Base-by-base conservation (phyloP, 169 alveolate species). In the Cryptosporidium ryanae region DNA sequence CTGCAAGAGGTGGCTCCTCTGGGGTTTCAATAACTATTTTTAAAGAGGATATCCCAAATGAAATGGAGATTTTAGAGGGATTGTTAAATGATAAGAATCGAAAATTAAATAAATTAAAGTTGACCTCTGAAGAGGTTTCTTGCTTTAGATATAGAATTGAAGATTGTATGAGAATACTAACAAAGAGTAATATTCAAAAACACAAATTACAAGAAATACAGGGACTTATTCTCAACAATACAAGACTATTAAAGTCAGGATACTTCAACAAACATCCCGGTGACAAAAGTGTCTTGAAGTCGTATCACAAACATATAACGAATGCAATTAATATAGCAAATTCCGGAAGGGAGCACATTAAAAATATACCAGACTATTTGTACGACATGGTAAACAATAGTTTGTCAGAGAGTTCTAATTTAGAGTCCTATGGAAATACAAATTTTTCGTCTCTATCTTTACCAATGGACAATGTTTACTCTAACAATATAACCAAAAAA, bases 111-210 rank as follows among this genome's bases (percentile, higher is more conserved):
- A 76, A 76, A 76, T 25, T 76, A 46, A 61, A 76, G 38, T 43
- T 76, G 10, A 61, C 76, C 10, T 61, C 87, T n/a, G 65, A 59
- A 43, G 87, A 76, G 25, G 87, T 76, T 32, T 49, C 87, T 49
- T 76, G 87, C 12, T 76, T 76, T 43, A 76, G 49, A 23, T 76
- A 76, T 55, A 76, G 87, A 27, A 76, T 76, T 59, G 87, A 76
- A 23, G 87, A 76, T 21, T 76, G 87, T 34, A 59, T 76, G 71
- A 32, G 64, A 31, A 59, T 61, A 55, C 25, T 76, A 21, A 76
- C 87, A 38, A 76, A 76, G 18, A 59, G 50, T 34, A 76, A 76
- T 34, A 76, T 76, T 34, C 87, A 61, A 27, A 76, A 61, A 18
- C 71, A 76, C 49, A 76, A 76, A 44, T 29, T 76, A 8, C 55